phyloP scores from a whole-genome alignment of 2,329 filamentous ascomycete species.

The Curvularia sp. region DNA sequence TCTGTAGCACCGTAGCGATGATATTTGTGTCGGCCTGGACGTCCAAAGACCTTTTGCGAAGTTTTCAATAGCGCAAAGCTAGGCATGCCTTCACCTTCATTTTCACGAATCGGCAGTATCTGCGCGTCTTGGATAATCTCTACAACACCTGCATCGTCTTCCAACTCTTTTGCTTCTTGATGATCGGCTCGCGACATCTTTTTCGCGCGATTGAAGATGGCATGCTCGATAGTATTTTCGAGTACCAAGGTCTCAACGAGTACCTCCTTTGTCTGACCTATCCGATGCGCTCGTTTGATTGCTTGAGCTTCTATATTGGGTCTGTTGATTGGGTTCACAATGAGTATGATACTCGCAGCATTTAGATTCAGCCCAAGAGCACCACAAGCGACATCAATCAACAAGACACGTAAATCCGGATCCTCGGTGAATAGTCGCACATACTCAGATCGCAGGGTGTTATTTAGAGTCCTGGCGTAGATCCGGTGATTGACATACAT shows the following conservation, averaged over 20 bases:
- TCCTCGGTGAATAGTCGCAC: conserved; percentile 78
- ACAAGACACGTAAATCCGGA: conserved; percentile 73
- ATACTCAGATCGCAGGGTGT: conserved; percentile 73
- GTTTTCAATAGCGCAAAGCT: conserved; percentile 53
- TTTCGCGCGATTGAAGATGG: conserved; percentile 75
- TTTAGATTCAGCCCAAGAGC: conserved; percentile 87
- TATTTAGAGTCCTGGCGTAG: conserved; percentile 69
- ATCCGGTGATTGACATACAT: conserved; percentile 68
- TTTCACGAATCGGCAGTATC: conserved; percentile 53
- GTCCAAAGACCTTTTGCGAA: conserved; percentile 56
- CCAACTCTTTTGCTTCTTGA: conserved; percentile 61
- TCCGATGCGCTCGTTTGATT: conserved; percentile 86
- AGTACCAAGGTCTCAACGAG: conserved; percentile 87
- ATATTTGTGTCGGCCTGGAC: conserved; percentile 39
- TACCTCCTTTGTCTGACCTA: conserved; percentile 80
- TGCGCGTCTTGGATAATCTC: conserved; percentile 65
- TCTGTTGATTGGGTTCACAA: conserved; percentile 86
- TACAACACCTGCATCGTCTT: conserved; percentile 65
- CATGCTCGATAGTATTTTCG: conserved; percentile 80
- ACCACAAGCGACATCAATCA: conserved; percentile 92
- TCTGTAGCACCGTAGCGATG: conserved; percentile 35
- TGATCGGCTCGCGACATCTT: conserved; percentile 73
- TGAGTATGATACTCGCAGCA: conserved; percentile 83
- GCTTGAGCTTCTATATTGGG: conserved; percentile 87
- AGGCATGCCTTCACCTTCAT: conserved; percentile 37